Percentiles rank a stretch among this genome's conserved stretches.
Evolutionary conservation across 768 basidiomycete species (phyloP).

Genomic region (Mrakia frigida): DNA sequence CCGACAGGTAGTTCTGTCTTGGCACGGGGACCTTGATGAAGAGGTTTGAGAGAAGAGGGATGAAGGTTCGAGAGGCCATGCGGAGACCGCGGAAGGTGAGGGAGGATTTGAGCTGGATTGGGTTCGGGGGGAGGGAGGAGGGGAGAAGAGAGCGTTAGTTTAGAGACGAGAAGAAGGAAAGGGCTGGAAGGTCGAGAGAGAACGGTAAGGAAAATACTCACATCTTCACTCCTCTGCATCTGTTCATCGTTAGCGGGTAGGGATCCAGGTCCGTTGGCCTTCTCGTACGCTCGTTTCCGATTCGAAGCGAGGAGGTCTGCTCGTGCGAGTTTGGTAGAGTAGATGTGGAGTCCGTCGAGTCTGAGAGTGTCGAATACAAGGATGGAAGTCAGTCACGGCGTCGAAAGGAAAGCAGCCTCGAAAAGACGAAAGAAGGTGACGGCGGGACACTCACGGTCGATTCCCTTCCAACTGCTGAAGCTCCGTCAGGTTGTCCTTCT

Average conservation of each 20-base stretch:
- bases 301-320: conserved; percentile 5
- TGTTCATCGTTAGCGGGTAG: neutral
- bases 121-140: neutral
- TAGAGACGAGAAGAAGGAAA: neutral
- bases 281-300: conserved; percentile 1
- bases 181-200: too few species aligned
- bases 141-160: neutral
- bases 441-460: conserved; percentile 22
- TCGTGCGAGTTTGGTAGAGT: neutral
- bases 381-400: neutral
- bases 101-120: conserved; percentile 21
- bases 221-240: neutral
- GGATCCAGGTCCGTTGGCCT: neutral
- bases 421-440: neutral
- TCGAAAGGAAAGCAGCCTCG: neutral
- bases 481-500: conserved; percentile 3
- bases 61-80: neutral
- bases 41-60: neutral
- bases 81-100: conserved; percentile 30
- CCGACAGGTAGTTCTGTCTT: neutral
- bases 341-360: conserved; percentile 7
- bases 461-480: conserved; percentile 12
- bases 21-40: neutral
- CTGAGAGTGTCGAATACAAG: neutral
- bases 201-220: neutral